Base-by-base conservation (phyloP, 2,329 filamentous ascomycete genomes). In the Trichoderma sp. region DNA sequence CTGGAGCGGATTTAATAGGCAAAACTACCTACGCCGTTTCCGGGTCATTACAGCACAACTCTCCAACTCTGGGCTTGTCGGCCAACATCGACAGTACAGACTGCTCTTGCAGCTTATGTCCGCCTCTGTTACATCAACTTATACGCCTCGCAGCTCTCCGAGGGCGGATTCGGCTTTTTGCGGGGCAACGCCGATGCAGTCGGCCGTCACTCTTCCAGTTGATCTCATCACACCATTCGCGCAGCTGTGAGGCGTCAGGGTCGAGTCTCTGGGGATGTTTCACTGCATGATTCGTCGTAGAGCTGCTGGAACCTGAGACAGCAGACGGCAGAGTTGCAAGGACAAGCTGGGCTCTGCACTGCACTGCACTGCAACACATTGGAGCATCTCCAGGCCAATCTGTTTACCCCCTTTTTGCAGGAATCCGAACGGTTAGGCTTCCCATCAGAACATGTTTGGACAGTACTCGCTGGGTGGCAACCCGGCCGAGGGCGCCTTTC, bases 361-460 rank as follows among this genome's bases (percentile, higher is more conserved):
- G 30, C 41, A 39, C 2, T 26, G 21, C 30, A n/a, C 34, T 28
- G 30, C 41, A 39, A 21, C 7, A 21, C n/a, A 26, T 10, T 12
- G 14, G 55, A 30, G 7, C 28, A 19, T 50, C 24, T 6, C 44
- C 24, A 26, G 26, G 52, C 21, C 24, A 10, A 10, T n/a, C 28
- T 6, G 12, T 19, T n/a, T 19, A 21, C 15, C 34, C 34, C 34
- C 34, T 14, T 39, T 4, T 30, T 43, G 21, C 12, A 28, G 24
- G n/a, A 44, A 24, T 17, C 7, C 14, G 21, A 30, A 30, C 39
- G n/a, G 14, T 24, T 2, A 26, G 6, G 15, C 48, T 41, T 63
- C 12, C n/a, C 43, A 24, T 10, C 26, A 17, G 43, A 10, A 7
- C 60, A 70, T 69, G 67, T 67, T 68, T 50, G 56, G 59, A 48